Conservation (phyloP, 257 asterid species). For the Handroanthus guayacan region DNA sequence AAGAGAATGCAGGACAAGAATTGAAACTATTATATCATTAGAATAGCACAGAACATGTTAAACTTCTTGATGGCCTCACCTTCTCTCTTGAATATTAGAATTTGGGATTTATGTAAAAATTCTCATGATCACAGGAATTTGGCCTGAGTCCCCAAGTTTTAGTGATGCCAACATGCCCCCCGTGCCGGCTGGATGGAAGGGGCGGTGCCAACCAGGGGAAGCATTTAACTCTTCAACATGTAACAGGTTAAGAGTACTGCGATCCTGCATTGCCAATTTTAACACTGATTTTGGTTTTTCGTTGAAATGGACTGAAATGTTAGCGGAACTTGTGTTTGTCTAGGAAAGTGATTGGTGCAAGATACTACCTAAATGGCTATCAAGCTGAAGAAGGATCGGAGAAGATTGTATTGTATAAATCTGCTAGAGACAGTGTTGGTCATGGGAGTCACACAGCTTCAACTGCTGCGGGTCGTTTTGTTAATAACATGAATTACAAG, state of each 20-base stretch:
- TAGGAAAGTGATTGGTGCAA: constrained; percentile 94
- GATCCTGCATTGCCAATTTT: constrained; percentile 15
- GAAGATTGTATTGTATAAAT: constrained; percentile 53
- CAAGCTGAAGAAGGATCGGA: constrained; percentile 71
- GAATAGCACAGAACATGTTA: constrained; percentile 3
- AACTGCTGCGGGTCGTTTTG: constrained; percentile 89
- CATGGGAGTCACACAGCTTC: constrained; percentile 98
- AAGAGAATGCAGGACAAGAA: background rate
- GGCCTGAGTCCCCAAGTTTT: constrained; percentile 97
- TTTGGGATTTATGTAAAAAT: constrained; percentile 16
- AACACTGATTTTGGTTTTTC: background rate
- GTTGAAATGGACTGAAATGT: constrained; percentile 9
- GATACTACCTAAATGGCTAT: constrained; percentile 86
- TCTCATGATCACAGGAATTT: constrained; percentile 64
- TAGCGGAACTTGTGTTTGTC: constrained; percentile 29
- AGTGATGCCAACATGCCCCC: constrained; percentile 85
- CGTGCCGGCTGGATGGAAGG: constrained; percentile 89
- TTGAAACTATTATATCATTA: background rate
- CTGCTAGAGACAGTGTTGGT: constrained; percentile 86
- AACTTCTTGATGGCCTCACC: constrained; percentile 25
- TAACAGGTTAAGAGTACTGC: constrained; percentile 67
- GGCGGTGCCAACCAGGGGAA: constrained; percentile 86
- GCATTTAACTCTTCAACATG: constrained; percentile 82
- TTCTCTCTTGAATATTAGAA: constrained; percentile 24
- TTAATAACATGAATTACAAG: constrained; percentile 69